Evolutionary conservation across 2,329 filamentous ascomycete genomes (phyloP).

Genomic region (Sordariomycetes sp.): DNA sequence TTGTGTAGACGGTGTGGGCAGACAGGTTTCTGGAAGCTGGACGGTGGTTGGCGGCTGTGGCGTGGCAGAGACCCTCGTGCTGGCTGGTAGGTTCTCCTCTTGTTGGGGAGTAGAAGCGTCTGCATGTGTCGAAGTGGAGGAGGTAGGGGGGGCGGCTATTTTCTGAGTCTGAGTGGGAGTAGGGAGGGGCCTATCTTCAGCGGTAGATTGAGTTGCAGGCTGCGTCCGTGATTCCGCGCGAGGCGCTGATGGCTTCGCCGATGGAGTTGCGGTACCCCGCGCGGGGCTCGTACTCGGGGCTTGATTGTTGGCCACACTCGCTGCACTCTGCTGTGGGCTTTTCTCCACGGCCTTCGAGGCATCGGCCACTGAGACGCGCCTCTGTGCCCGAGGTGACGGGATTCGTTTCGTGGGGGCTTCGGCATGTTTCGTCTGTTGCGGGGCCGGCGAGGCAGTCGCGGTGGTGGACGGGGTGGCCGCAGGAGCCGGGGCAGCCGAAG

Average conservation of each 20-base stretch:
- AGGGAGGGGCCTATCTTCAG: background rate
- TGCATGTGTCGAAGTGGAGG: background rate
- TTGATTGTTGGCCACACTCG: background rate
- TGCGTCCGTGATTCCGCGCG: background rate
- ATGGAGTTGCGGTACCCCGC: background rate
- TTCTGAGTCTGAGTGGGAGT: background rate
- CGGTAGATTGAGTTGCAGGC: background rate
- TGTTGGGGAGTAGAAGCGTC: background rate
- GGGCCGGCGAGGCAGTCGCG: background rate
- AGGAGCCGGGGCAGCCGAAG: constrained; percentile 11
- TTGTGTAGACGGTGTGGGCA: background rate
- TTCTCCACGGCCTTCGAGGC: background rate
- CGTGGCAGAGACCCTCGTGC: background rate
- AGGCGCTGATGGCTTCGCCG: background rate
- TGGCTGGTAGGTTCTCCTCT: too few relatives aligned
- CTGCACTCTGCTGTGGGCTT: background rate
- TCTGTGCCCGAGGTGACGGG: background rate
- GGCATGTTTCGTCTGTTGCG: constrained; percentile 1
- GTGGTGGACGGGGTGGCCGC: background rate
- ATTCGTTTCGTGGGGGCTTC: background rate
- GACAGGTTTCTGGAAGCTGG: background rate
- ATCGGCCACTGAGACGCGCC: background rate
- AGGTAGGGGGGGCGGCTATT: background rate
- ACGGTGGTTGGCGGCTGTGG: background rate
- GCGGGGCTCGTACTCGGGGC: background rate